Base-by-base conservation (phyloP, 371 early-diverging fungal species). In the Zopfochytrium polystomum region DNA sequence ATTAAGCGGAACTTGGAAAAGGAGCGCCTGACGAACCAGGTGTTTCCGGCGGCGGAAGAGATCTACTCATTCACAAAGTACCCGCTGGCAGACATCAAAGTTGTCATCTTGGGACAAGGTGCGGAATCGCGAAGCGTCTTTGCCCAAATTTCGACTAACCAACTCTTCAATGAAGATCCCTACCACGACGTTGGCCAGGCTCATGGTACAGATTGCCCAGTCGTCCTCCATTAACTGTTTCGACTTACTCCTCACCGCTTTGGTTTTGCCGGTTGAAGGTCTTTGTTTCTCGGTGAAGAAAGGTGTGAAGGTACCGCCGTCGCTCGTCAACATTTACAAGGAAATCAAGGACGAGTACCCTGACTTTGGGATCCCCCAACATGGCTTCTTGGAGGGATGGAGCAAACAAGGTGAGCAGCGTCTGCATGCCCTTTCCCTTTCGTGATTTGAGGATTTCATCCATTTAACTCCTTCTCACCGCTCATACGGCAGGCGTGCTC, bases 161-260 rank as follows among this genome's bases (percentile, higher is more conserved):
- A 26, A 22, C 13, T 25, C 9, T 22, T 1, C 27, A 68, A 64
- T 23, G 67, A 67, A 85, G 99, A 99, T 78, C 99, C 99, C 23
- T 99, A 99, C 75, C 98, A 98, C 69, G 87, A 88, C 18, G 76
- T 72, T 9, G 81, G 83, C 43, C 98, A 99, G 71, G 99, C 99
- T 2, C 95, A 90, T 68, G 99, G 85, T 2, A n/a, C n/a, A n/a
- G n/a, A n/a, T n/a, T n/a, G n/a, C n/a, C 22, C 20, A 15, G 6
- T 51, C 51, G 3, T 48, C 20, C 45, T 27, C 5, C 38, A 13
- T 55, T 52, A 15, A 13, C 13, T 22, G 62, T 60, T 46, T n/a
- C 29, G 30, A 35, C n/a, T 29, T 27, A 11, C 7, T 2, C 30
- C 47, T 25, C 27, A 35, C 46, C 20, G 25, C 3, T 55, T 34